phyloP scores from a whole-genome alignment of 345 rosid genomes.

The Gossypioides kirkii region DNA sequence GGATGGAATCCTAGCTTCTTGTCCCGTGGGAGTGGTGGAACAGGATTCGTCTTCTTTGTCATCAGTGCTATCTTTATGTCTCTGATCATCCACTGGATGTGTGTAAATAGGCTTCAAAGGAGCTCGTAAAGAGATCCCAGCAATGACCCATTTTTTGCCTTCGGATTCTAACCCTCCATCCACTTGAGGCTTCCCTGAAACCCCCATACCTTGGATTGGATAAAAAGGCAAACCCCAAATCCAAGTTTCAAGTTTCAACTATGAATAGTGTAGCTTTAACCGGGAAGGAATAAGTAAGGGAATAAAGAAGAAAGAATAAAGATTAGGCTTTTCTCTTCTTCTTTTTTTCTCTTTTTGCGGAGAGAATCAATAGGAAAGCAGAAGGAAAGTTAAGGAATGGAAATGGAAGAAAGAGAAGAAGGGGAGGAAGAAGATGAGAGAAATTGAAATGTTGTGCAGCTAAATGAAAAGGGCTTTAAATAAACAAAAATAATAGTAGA shows the following conservation, averaged over 20 bases:
- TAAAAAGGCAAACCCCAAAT: not conserved
- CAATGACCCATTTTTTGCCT: constrained; percentile 43
- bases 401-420: not conserved
- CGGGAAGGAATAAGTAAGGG: constrained; percentile 11
- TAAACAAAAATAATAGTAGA: constrained; percentile 8
- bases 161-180: constrained; percentile 50
- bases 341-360: not conserved
- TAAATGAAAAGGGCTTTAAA: constrained; percentile 20
- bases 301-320: constrained; percentile 36
- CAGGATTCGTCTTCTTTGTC: constrained; percentile 25
- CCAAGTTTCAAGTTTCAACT: not conserved
- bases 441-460: not conserved
- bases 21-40: constrained; percentile 56
- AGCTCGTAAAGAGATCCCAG: constrained; percentile 50
- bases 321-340: constrained; percentile 11
- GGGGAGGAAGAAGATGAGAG: constrained; percentile 14
- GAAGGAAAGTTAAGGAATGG: constrained; percentile 26
- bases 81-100: constrained; percentile 19
- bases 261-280: not conserved
- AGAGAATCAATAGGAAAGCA: constrained; percentile 37
- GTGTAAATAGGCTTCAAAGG: constrained; percentile 57
- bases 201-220: constrained; percentile 38
- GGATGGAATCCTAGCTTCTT: constrained; percentile 47
- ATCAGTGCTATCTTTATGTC: constrained; percentile 18
- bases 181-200: constrained; percentile 45